Percentiles rank a stretch among this genome's conserved stretches.
These are phyloP conservation scores for Gynochthodes officinalis DNA, from an alignment of 257 asterid species.

Conservation along the genomic window DNA sequence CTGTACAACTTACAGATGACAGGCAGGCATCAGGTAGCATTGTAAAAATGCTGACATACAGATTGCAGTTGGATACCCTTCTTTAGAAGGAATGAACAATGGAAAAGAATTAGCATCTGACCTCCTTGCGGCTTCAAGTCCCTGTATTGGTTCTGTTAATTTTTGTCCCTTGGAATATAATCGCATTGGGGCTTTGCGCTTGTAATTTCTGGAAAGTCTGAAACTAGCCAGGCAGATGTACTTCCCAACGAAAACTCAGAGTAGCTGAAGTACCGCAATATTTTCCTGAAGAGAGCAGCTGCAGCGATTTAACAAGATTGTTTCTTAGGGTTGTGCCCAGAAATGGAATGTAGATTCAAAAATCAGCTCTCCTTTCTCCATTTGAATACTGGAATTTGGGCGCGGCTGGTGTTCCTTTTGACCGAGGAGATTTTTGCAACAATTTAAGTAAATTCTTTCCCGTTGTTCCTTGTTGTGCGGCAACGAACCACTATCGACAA, in stretches of 20 bases:
- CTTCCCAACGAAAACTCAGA: no score
- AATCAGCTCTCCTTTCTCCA: no score
- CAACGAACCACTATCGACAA: no score
- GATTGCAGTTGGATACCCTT: neutral
- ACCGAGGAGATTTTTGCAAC: neutral
- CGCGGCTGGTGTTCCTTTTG: neutral
- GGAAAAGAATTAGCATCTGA: no score
- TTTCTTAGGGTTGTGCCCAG: neutral
- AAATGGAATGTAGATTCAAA: neutral
- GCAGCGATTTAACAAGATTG: no score
- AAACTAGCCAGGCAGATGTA: neutral
- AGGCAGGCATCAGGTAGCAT: neutral
- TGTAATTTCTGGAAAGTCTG: neutral
- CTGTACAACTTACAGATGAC: neutral
- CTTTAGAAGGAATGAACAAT: no score
- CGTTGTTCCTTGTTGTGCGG: no score
- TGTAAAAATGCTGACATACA: no score
- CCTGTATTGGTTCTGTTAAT: neutral
- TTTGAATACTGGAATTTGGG: neutral
- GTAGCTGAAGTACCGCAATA: no score
- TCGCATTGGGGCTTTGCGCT: neutral
- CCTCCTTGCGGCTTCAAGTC: neutral
- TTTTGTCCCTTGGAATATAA: no score
- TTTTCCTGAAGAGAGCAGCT: no score
- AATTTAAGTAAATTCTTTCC: no score